Conservation (phyloP, 1,284 basidiomycete genomes). For the Ceratobasidium sp. region DNA sequence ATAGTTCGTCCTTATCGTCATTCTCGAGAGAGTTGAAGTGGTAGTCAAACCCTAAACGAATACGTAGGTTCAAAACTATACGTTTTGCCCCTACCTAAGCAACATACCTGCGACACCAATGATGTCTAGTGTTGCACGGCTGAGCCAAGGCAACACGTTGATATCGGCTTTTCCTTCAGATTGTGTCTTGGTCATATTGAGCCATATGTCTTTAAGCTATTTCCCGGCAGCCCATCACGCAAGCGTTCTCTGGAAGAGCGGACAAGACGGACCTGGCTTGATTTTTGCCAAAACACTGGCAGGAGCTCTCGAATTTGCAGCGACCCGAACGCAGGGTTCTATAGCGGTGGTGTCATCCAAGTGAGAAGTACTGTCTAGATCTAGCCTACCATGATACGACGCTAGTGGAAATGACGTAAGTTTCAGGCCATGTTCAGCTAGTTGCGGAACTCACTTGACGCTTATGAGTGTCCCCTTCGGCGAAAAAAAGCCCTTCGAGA, state of each 20-base stretch:
- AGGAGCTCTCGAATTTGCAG: constrained; percentile 43
- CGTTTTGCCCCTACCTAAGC: constrained; percentile 55
- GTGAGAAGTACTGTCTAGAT: not conserved
- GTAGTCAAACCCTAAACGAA: constrained; percentile 59
- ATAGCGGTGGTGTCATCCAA: not conserved
- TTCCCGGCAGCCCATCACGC: not conserved
- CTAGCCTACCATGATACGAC: constrained; percentile 43
- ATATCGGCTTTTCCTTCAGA: not conserved
- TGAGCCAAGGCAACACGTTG: constrained; percentile 44
- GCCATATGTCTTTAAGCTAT: constrained; percentile 31
- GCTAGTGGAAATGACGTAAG: constrained; percentile 23
- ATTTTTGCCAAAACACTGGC: constrained; percentile 45
- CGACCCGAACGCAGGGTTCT: constrained; percentile 47
- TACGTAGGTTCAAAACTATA: not conserved
- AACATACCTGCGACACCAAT: constrained; percentile 47
- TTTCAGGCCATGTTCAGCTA: not conserved
- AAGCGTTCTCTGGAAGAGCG: not conserved
- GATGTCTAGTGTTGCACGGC: constrained; percentile 45
- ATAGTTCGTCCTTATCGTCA: not conserved
- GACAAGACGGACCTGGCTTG: constrained; percentile 26
- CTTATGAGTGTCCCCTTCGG: constrained; percentile 15
- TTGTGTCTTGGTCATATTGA: not conserved
- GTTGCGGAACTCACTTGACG: constrained; percentile 5
- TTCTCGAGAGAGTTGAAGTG: constrained; percentile 55
- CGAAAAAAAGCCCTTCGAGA: constrained; percentile 3